Evolutionary conservation across 192 early-diverging fungal genomes (phyloP), one percentile per base, ranked within the genome.

Genomic region (Backusella luteola): DNA sequence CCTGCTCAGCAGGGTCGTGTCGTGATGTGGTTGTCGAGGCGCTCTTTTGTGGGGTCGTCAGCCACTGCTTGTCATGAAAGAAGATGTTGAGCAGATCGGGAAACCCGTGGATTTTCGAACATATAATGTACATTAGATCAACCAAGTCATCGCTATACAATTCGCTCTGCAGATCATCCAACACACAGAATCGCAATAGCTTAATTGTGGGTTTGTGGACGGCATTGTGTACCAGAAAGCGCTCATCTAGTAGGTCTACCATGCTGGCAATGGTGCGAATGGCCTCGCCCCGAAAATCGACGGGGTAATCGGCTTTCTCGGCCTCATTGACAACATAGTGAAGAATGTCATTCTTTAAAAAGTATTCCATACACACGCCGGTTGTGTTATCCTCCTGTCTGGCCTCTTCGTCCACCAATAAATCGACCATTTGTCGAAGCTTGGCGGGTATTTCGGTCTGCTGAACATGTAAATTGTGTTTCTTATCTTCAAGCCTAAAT

Each of bases 341-440:
- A n/a, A 98, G 81, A 35, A 98, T 86, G 72, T 89, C 89, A 75
- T 94, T 94, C 59, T 90, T 93, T 75, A 98, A 85, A 72, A 96
- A 93, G 44, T 93, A 90, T 78, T 98, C 96, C 86, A 96, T 95
- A 81, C 95, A 97, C 0, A 93, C 90, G 34, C 94, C 96, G 0
- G 93, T 93, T 3, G 83, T 80, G 41, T 85, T 87, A 67, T 92
- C 91, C 77, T 94, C 94, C 26, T 89, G 83, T 52, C 90, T 83
- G 3, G 93, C 85, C 70, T 94, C 92, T 86, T 98, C 96, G 81
- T 96, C 94, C 6, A 96, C 92, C 17, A 98, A 85, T 69, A 96
- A 83, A 80, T 96, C 94, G 6, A 96, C 90, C 92, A 98, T 96
- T 39, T 86, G 83, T 72, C 91, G 88, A 67, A 98, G 87, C 41